A percentile compares a stretch with the other conserved stretches of the same genome.
These are phyloP conservation scores for Backusella parvicylindrica DNA, from an alignment of 192 early-diverging fungal genomes.

Conservation along the genomic window DNA sequence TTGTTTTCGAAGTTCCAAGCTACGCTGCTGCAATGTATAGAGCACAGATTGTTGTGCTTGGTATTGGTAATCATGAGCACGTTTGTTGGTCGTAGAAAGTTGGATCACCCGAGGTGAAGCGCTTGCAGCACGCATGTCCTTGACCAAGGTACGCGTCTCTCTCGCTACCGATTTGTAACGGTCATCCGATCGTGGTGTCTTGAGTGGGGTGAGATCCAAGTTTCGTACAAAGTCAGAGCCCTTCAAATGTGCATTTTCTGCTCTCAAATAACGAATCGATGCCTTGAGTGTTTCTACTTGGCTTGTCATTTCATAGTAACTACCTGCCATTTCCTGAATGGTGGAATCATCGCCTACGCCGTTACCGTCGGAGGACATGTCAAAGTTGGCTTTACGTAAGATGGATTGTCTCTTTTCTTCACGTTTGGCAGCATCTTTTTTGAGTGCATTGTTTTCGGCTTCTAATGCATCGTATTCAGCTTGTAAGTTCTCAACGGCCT, in stretches of 20 bases:
- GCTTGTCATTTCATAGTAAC: slow-evolving; percentile 25
- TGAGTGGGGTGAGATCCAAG: slow-evolving; percentile 25
- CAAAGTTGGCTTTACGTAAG: slow-evolving; percentile 14
- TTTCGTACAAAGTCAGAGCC: slow-evolving; percentile 45
- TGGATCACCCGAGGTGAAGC: slow-evolving; percentile 50
- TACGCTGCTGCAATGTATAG: slow-evolving; percentile 53
- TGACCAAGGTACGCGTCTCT: slow-evolving; percentile 47
- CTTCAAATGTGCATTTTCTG: slow-evolving; percentile 84
- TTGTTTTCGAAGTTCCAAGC: slow-evolving; percentile 38
- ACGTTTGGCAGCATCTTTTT: slow-evolving; percentile 28
- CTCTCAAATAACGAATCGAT: slow-evolving; percentile 70
- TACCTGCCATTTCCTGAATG: slow-evolving; percentile 3
- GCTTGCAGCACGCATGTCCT: slow-evolving; percentile 41
- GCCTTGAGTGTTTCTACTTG: slow-evolving; percentile 71
- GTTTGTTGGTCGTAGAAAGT: slow-evolving; percentile 36
- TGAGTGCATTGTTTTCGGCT: slow-evolving; percentile 57
- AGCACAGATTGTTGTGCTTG: slow-evolving; percentile 53
- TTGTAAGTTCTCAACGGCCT: slow-evolving; percentile 67
- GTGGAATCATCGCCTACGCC: background rate
- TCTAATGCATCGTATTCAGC: slow-evolving; percentile 67
- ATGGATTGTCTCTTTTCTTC: slow-evolving; percentile 18
- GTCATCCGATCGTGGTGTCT: background rate
- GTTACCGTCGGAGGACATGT: background rate
- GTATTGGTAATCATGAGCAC: slow-evolving; percentile 49
- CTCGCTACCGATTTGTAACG: slow-evolving; percentile 37